Conservation (phyloP, 148 eudicot genomes). For the Cornus florida region DNA sequence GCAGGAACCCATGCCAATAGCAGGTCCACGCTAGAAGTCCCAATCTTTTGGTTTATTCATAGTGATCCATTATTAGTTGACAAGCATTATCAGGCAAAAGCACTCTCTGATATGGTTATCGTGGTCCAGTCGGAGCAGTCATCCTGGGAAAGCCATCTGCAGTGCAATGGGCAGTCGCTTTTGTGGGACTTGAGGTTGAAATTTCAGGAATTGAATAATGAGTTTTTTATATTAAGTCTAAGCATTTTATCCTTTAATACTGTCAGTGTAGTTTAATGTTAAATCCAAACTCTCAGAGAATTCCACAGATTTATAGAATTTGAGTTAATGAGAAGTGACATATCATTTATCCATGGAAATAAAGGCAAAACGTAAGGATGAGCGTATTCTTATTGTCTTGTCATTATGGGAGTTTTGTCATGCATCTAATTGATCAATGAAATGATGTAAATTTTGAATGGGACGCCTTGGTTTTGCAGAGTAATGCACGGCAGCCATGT, state of each 20-base stretch:
- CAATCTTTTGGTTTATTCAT: conserved; percentile 93
- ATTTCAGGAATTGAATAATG: not conserved
- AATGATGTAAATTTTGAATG: not conserved
- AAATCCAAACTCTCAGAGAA: not conserved
- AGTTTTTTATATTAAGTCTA: not conserved
- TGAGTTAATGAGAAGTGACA: not conserved
- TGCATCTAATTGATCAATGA: not conserved
- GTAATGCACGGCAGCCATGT: not conserved
- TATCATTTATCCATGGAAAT: not conserved
- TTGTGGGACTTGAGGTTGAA: conserved; percentile 82
- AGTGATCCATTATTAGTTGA: conserved; percentile 79
- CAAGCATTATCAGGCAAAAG: conserved; percentile 93
- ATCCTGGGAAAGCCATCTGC: conserved; percentile 96
- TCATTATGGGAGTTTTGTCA: not conserved
- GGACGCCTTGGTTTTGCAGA: not conserved
- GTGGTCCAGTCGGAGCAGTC: conserved; percentile 87
- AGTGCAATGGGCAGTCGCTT: conserved; percentile 84
- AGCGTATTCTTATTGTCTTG: not conserved
- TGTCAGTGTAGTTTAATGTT: not conserved
- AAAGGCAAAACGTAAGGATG: not conserved
- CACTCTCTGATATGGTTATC: conserved; percentile 92
- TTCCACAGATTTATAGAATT: not conserved
- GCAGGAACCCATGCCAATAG: conserved; percentile 84
- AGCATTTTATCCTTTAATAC: not conserved
- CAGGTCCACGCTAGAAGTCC: conserved; percentile 82